These are phyloP conservation scores for Penicillium waksmanii DNA, from an alignment of 495 filamentous ascomycete species.

Conservation along the genomic window DNA sequence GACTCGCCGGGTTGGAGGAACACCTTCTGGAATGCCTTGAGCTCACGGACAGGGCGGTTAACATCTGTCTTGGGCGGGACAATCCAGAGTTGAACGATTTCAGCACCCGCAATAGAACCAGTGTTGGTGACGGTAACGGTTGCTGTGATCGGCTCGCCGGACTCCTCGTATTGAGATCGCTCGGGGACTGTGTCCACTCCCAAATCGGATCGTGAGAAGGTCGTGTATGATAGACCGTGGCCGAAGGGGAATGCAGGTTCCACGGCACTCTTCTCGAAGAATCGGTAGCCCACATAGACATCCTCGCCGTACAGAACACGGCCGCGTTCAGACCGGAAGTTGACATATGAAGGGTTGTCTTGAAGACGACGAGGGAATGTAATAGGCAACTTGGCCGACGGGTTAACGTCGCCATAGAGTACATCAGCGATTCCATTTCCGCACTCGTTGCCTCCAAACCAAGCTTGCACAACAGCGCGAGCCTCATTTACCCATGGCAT, in stretches of 20 bases:
- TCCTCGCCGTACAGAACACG: slow-evolving; percentile 79
- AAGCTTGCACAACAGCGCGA: slow-evolving; percentile 72
- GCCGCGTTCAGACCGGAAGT: slow-evolving; percentile 78
- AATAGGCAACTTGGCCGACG: slow-evolving; percentile 58
- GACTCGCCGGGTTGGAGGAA: slow-evolving; percentile 69
- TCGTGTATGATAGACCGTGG: slow-evolving; percentile 82
- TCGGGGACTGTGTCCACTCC: slow-evolving; percentile 44
- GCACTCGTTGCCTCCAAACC: slow-evolving; percentile 70
- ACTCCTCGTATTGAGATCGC: slow-evolving; percentile 29
- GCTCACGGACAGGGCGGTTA: slow-evolving; percentile 72
- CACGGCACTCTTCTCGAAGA: slow-evolving; percentile 74
- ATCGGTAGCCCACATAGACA: slow-evolving; percentile 81
- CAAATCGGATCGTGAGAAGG: slow-evolving; percentile 69
- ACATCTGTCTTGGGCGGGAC: slow-evolving; percentile 56
- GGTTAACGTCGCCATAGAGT: slow-evolving; percentile 58
- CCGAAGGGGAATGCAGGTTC: slow-evolving; percentile 78
- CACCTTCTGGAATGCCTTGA: slow-evolving; percentile 82
- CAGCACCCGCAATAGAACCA: slow-evolving; percentile 65
- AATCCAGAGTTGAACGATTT: slow-evolving; percentile 82
- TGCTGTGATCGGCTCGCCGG: slow-evolving; percentile 58
- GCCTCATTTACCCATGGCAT: slow-evolving; percentile 80
- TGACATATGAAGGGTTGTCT: slow-evolving; percentile 76
- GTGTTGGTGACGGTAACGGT: slow-evolving; percentile 71
- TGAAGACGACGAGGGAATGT: slow-evolving; percentile 69
- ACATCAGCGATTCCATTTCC: slow-evolving; percentile 67